phyloP scores from a whole-genome alignment of 176 grass and related monocot species.

The Pontederia paniculata region DNA sequence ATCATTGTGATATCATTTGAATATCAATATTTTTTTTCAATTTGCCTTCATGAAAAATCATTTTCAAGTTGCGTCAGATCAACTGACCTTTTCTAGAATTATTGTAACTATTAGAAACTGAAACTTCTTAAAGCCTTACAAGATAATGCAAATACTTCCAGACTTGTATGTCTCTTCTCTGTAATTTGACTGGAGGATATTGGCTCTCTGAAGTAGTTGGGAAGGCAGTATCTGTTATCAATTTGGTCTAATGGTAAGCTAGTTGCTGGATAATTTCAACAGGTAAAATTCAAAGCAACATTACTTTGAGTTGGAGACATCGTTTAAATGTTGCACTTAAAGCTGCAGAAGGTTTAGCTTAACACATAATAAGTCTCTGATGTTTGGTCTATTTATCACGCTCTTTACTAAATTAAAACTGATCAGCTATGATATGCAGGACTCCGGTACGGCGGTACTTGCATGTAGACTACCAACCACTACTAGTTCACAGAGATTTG shows the following conservation, averaged over 20 bases:
- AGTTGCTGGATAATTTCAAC: neutral
- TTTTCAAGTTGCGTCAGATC: no score
- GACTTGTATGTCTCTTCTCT: no score
- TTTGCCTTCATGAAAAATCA: no score
- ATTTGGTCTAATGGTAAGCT: neutral
- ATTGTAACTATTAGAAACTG: no score
- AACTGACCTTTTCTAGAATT: no score
- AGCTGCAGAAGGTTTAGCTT: constrained; percentile 37
- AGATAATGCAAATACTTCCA: no score
- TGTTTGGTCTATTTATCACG: neutral
- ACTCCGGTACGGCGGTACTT: constrained; percentile 39
- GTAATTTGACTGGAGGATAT: no score
- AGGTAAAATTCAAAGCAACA: constrained; percentile 7
- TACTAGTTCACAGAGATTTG: constrained; percentile 45
- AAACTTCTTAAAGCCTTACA: no score
- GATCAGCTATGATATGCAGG: neutral
- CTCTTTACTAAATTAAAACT: no score
- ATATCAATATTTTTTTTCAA: no score
- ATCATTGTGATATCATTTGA: no score
- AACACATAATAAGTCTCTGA: neutral
- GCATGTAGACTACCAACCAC: constrained; percentile 31
- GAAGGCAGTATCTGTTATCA: neutral
- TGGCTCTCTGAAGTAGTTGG: no score
- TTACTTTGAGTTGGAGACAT: constrained; percentile 27
- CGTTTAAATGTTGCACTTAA: constrained; percentile 30